Conservation (phyloP, 192 early-diverging fungal genomes). For the Podila clonocystis region DNA sequence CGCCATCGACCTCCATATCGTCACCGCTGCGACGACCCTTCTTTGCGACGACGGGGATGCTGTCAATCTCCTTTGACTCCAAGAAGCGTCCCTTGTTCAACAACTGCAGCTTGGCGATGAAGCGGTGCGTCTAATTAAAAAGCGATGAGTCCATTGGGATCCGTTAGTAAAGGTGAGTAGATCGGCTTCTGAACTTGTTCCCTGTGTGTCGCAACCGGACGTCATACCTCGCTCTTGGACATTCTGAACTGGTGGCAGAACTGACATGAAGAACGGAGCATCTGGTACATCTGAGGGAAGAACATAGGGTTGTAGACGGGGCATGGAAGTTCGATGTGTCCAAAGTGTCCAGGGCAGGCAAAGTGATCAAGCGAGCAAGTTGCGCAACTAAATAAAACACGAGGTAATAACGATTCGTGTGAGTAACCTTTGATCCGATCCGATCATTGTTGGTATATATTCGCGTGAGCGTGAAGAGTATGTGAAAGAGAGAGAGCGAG, state of each 20-base stretch:
- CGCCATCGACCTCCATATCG: constrained; percentile 62
- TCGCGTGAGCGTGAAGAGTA: neutral
- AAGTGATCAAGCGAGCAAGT: constrained; percentile 87
- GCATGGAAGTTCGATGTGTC: constrained; percentile 91
- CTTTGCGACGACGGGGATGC: constrained; percentile 54
- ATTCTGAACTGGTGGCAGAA: constrained; percentile 90
- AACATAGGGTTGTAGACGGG: constrained; percentile 95
- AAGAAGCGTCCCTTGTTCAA: constrained; percentile 87
- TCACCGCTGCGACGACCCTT: constrained; percentile 51
- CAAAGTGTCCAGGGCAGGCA: constrained; percentile 95
- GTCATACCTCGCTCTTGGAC: constrained; percentile 61
- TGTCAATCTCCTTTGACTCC: constrained; percentile 87
- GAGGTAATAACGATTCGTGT: neutral
- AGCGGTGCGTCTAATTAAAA: constrained; percentile 60
- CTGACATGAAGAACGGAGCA: constrained; percentile 87
- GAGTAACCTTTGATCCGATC: too few relatives aligned
- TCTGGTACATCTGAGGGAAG: constrained; percentile 88
- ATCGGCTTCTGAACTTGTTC: too few relatives aligned
- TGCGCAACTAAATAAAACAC: constrained; percentile 67
- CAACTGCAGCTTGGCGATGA: constrained; percentile 82
- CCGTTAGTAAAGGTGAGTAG: neutral
- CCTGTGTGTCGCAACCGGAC: neutral
- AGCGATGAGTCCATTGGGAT: neutral
- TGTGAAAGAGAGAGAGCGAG: too few relatives aligned
- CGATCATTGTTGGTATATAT: neutral